These are phyloP conservation scores for Colletotrichum sp. DNA, from an alignment of 2,329 filamentous ascomycete species.

Conservation along the genomic window DNA sequence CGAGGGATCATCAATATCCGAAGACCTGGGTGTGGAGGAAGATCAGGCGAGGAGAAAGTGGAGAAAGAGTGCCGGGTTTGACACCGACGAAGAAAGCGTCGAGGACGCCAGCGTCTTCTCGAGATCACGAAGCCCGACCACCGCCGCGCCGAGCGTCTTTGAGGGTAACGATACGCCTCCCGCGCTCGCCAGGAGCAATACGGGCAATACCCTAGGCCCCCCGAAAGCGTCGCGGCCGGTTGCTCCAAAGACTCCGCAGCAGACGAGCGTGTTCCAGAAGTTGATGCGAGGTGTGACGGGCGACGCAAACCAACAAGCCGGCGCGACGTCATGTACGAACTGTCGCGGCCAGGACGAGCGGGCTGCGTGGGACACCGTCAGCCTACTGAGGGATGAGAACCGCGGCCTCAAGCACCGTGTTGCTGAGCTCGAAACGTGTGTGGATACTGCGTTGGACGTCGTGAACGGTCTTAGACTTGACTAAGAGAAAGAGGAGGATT, in stretches of 20 bases:
- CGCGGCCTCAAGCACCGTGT: constrained; percentile 64
- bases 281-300: constrained; percentile 47
- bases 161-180: constrained; percentile 28
- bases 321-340: constrained; percentile 50
- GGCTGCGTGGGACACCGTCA: constrained; percentile 70
- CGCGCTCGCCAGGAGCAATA: constrained; percentile 25
- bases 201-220: neutral
- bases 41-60: constrained; percentile 48
- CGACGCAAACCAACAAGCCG: constrained; percentile 32
- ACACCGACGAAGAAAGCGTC: constrained; percentile 57
- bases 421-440: constrained; percentile 61
- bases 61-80: constrained; percentile 46
- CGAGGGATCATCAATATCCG: constrained; percentile 50
- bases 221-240: neutral
- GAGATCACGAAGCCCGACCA: constrained; percentile 62
- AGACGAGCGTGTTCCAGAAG: constrained; percentile 40
- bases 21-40: constrained; percentile 60
- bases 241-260: constrained; percentile 28
- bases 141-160: constrained; percentile 41
- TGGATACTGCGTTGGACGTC: constrained; percentile 65
- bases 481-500: neutral
- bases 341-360: constrained; percentile 64
- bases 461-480: constrained; percentile 61
- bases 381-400: constrained; percentile 66
- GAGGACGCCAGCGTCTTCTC: constrained; percentile 66